Evolutionary conservation across 805 yeast species (phyloP), one percentile per base, ranked within the genome.

Genomic region (Candida endomychidarum): DNA sequence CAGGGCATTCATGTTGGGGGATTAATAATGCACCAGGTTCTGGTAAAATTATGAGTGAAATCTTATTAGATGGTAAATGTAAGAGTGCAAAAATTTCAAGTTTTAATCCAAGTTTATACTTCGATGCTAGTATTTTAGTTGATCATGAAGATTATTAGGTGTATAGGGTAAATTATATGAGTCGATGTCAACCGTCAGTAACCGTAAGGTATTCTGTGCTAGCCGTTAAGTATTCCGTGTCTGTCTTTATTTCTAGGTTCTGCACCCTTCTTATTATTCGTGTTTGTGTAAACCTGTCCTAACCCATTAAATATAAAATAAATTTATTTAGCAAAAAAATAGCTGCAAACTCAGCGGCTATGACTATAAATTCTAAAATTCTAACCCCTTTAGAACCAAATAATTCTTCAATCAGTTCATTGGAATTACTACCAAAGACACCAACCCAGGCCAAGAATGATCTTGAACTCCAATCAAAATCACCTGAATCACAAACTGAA

Each of bases 1-100:
- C 91, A 11, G 99, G 98, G 0, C 99, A 91, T 62, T 85, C 96
- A 11, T 93, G 98, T 65, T 91, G 99, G 99, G 99, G 99, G 16
- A 93, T 91, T 47, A 93, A 91, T 65, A 91, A 93, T 61, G 96
- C 96, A 0, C 97, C 97, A 1, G 97, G 86, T 3, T 90, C 97
- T 0, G 99, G 99, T n/a, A 80, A 87, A 56, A 74, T 93, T 26
- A 75, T 91, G 81, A 81, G 96, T 48, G 98, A 91, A 63, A 54
- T 91, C 40, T 61, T 91, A 33, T 61, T 91, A 32, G 97, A 91
- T 37, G 98, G 97, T 9, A 79, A 77, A 48, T 83, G 84, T 7
- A 71, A 63, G 25, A 77, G 87, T 43, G 93, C 96, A 18, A 87
- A 85, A 57, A 78, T 90, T 20, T 73, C 82, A 22, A 85, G 90